phyloP scores from a whole-genome alignment of 148 eudicot genomes.

The Fagopyrum esculentum region DNA sequence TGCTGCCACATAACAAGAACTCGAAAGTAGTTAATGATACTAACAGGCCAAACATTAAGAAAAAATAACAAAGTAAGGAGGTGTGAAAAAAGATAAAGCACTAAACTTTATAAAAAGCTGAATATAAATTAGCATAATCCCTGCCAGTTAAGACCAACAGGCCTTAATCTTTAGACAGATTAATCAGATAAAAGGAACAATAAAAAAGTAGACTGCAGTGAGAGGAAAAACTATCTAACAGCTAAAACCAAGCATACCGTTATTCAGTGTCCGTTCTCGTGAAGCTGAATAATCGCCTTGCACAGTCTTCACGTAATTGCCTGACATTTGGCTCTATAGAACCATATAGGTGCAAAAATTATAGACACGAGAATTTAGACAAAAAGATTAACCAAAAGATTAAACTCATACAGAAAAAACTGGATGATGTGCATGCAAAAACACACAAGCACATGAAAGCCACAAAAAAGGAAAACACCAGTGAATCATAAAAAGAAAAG shows the following conservation, averaged over 20 bases:
- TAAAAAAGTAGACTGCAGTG: neutral
- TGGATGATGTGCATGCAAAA: too few species aligned
- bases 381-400: neutral
- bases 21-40: neutral
- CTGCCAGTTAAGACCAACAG: neutral
- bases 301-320: conserved; percentile 37
- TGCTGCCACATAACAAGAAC: conserved; percentile 33
- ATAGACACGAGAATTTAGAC: neutral
- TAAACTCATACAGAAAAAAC: neutral
- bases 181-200: neutral
- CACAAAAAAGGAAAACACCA: neutral
- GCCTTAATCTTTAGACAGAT: neutral
- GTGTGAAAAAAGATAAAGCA: neutral
- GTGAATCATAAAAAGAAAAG: neutral
- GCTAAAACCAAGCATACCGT: conserved; percentile 31
- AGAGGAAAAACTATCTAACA: neutral
- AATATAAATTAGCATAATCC: neutral
- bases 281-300: conserved; percentile 45
- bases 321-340: conserved; percentile 40
- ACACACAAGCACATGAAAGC: too few species aligned
- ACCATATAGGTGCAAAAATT: neutral
- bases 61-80: neutral
- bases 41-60: neutral
- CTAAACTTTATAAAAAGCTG: neutral
- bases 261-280: conserved; percentile 50